Conservation (phyloP, 2,329 filamentous ascomycete genomes). For the Aspergillus sp. region DNA sequence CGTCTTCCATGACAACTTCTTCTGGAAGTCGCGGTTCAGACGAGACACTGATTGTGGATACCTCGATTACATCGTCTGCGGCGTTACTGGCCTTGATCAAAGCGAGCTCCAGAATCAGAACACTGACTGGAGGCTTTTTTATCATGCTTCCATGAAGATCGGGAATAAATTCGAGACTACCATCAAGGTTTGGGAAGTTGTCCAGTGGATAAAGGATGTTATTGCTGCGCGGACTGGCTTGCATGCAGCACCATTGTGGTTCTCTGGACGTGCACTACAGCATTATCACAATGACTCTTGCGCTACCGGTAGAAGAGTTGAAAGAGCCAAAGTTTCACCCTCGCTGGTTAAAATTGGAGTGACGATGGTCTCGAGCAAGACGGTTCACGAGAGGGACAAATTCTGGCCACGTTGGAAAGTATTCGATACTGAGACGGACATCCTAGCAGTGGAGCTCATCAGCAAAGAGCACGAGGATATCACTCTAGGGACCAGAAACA, state of each 20-base stretch:
- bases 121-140: constrained; percentile 11
- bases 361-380: not conserved
- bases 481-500: not conserved
- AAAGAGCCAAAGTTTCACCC: not conserved
- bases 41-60: constrained; percentile 9
- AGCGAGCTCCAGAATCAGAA: not conserved
- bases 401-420: not conserved
- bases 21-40: constrained; percentile 15
- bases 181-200: constrained; percentile 3
- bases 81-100: not conserved
- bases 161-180: not conserved
- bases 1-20: constrained; percentile 7
- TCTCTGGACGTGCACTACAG: constrained; percentile 9
- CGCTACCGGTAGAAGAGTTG: not conserved
- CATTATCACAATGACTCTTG: constrained; percentile 12
- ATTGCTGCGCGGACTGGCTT: not conserved
- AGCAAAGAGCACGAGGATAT: not conserved
- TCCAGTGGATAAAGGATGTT: constrained; percentile 13
- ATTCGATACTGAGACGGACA: not conserved
- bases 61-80: not conserved
- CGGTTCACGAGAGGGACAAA: not conserved
- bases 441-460: constrained; percentile 1
- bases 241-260: constrained; percentile 1
- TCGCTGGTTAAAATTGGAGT: not conserved
- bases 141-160: constrained; percentile 8